These are phyloP conservation scores for Pichia sp. DNA, from an alignment of 1,139 yeast species.

Conservation along the genomic window DNA sequence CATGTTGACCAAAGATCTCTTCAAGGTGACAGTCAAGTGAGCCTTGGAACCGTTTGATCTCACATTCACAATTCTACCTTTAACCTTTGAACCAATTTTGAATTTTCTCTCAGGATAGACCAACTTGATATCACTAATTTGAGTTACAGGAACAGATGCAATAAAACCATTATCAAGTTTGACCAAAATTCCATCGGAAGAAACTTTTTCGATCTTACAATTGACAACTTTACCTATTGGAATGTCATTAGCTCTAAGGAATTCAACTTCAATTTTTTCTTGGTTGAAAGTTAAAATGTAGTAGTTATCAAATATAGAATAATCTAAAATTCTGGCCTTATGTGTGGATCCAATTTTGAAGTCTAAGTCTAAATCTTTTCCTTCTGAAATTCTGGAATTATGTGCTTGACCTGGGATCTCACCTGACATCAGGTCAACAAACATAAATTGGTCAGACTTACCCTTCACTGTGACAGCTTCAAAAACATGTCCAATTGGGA, in stretches of 20 bases:
- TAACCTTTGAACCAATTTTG: slow-evolving; percentile 73
- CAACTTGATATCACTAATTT: slow-evolving; percentile 77
- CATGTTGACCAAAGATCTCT: slow-evolving; percentile 73
- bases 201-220: slow-evolving; percentile 52
- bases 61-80: slow-evolving; percentile 52
- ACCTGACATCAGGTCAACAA: slow-evolving; percentile 51
- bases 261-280: slow-evolving; percentile 52
- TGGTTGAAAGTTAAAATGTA: slow-evolving; percentile 66
- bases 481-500: slow-evolving; percentile 69
- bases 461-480: slow-evolving; percentile 53
- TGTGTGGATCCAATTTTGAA: slow-evolving; percentile 60
- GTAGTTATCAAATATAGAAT: slow-evolving; percentile 54
- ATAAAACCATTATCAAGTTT: slow-evolving; percentile 58
- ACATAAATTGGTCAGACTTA: slow-evolving; percentile 46
- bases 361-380: slow-evolving; percentile 39
- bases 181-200: slow-evolving; percentile 62
- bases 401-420: slow-evolving; percentile 60
- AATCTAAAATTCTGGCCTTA: slow-evolving; percentile 71
- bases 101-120: slow-evolving; percentile 89
- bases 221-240: slow-evolving; percentile 64
- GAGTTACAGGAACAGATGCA: slow-evolving; percentile 68
- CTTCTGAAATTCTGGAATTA: slow-evolving; percentile 57
- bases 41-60: slow-evolving; percentile 28
- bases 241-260: slow-evolving; percentile 59
- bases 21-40: slow-evolving; percentile 57